Conservation (phyloP, 2,329 filamentous ascomycete species). For the Ophiocordyceps camponoti-saundersi region DNA sequence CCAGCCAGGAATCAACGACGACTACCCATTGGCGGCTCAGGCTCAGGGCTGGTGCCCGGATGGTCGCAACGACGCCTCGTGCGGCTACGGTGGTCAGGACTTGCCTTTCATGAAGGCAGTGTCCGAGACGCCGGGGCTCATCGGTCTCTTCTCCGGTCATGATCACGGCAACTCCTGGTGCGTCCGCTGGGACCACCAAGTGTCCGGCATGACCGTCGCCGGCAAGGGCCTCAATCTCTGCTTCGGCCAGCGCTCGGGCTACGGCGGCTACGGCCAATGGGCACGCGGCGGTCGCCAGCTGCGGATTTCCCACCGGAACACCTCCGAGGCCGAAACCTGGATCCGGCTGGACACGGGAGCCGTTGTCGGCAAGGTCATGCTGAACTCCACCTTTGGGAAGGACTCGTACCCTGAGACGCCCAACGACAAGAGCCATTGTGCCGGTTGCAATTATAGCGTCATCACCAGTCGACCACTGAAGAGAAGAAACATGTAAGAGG, state of each 20-base stretch:
- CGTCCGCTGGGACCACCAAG: slow-evolving; percentile 25
- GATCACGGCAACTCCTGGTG: slow-evolving; percentile 49
- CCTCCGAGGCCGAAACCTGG: slow-evolving; percentile 36
- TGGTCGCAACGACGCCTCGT: slow-evolving; percentile 18
- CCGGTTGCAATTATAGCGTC: slow-evolving; percentile 8
- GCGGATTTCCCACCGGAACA: slow-evolving; percentile 20
- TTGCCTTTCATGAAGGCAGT: slow-evolving; percentile 46
- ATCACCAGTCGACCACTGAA: not conserved
- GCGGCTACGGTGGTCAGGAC: slow-evolving; percentile 32
- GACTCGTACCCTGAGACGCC: slow-evolving; percentile 33
- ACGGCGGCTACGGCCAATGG: slow-evolving; percentile 53
- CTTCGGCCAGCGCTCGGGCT: slow-evolving; percentile 51
- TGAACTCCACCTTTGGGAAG: slow-evolving; percentile 42
- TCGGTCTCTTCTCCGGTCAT: slow-evolving; percentile 46
- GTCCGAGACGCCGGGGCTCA: slow-evolving; percentile 32
- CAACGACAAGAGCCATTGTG: slow-evolving; percentile 14
- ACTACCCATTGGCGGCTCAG: slow-evolving; percentile 21
- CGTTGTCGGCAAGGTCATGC: slow-evolving; percentile 29
- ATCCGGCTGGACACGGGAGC: slow-evolving; percentile 40
- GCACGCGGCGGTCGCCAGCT: slow-evolving; percentile 43
- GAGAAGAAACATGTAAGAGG: not conserved
- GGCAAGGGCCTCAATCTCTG: slow-evolving; percentile 31
- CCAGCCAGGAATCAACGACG: slow-evolving; percentile 28
- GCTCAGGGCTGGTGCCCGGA: slow-evolving; percentile 27
- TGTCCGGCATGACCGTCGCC: slow-evolving; percentile 14